These are phyloP conservation scores for Tolypocladium sp. DNA, from an alignment of 2,329 filamentous ascomycete species.

Conservation along the genomic window DNA sequence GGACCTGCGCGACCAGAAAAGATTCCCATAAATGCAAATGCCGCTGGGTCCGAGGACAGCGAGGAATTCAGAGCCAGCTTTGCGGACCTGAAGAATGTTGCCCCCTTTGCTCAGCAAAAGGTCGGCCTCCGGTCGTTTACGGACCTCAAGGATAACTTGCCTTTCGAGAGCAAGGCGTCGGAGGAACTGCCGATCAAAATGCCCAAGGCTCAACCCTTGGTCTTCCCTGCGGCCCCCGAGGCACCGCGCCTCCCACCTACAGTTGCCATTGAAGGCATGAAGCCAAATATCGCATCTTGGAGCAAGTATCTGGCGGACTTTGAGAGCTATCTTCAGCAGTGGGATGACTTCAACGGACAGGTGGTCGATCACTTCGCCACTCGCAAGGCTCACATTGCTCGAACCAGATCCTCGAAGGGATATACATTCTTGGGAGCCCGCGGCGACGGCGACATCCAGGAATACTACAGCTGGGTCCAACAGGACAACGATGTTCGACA, in stretches of 20 bases:
- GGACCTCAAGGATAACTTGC: constrained; percentile 47
- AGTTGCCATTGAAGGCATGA: constrained; percentile 31
- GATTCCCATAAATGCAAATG: constrained; percentile 21
- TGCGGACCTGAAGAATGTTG: constrained; percentile 45
- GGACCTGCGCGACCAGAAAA: constrained; percentile 8
- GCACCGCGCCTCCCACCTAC: constrained; percentile 38
- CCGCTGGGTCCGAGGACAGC: constrained; percentile 44
- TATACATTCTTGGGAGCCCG: constrained; percentile 33
- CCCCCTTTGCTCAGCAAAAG: constrained; percentile 39
- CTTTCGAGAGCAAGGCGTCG: constrained; percentile 45
- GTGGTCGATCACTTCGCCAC: constrained; percentile 48
- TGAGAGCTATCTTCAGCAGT: constrained; percentile 42
- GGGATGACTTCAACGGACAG: constrained; percentile 37
- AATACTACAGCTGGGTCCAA: constrained; percentile 51
- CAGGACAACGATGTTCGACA: constrained; percentile 56
- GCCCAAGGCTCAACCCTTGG: constrained; percentile 23
- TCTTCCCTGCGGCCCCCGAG: constrained; percentile 38
- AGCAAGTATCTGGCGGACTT: constrained; percentile 45
- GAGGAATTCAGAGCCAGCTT: constrained; percentile 47
- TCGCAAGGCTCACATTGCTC: constrained; percentile 34
- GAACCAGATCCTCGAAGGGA: constrained; percentile 30
- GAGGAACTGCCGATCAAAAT: constrained; percentile 27
- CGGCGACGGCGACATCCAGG: constrained; percentile 37
- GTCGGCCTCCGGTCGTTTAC: constrained; percentile 43
- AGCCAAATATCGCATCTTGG: constrained; percentile 34